These are phyloP conservation scores for Trapa bicornis DNA, from an alignment of 345 rosid species.

Conservation along the genomic window DNA sequence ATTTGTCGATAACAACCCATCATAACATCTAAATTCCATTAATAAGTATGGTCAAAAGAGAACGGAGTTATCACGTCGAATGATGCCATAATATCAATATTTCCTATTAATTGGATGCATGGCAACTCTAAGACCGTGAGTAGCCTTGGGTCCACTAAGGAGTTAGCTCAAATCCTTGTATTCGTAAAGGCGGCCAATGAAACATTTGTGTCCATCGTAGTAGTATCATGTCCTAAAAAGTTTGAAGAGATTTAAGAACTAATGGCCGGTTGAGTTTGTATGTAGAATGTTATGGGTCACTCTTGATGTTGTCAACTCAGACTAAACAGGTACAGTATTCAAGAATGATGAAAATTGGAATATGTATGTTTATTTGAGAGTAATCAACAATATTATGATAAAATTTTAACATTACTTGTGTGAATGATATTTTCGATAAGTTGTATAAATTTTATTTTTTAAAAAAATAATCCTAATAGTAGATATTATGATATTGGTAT, in stretches of 20 bases:
- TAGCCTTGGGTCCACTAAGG: conserved; percentile 43
- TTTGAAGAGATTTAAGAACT: conserved; percentile 50
- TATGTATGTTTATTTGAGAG: too few species aligned
- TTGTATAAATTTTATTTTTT: too few species aligned
- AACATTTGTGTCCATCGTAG: conserved; percentile 58
- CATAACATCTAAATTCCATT: conserved; percentile 34
- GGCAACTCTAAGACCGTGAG: conserved; percentile 60
- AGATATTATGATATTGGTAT: too few species aligned
- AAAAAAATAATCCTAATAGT: too few species aligned
- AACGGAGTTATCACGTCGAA: conserved; percentile 75
- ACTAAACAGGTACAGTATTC: too few species aligned
- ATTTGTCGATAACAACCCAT: conserved; percentile 61
- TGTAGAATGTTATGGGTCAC: conserved; percentile 42
- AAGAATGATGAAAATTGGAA: too few species aligned
- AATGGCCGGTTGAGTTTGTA: conserved; percentile 62
- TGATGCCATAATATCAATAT: conserved; percentile 38
- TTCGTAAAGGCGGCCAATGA: conserved; percentile 47
- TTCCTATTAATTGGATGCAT: conserved; percentile 48
- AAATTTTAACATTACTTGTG: too few species aligned
- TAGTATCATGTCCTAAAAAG: conserved; percentile 48
- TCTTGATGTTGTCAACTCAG: conserved; percentile 37
- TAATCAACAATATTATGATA: too few species aligned
- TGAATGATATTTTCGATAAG: too few species aligned
- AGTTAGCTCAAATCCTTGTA: conserved; percentile 51
- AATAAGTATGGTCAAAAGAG: conserved; percentile 55